Evolutionary conservation across 768 basidiomycete species (phyloP), one percentile per base, ranked within the genome.

Genomic region (Leucogyrophana mollusca): DNA sequence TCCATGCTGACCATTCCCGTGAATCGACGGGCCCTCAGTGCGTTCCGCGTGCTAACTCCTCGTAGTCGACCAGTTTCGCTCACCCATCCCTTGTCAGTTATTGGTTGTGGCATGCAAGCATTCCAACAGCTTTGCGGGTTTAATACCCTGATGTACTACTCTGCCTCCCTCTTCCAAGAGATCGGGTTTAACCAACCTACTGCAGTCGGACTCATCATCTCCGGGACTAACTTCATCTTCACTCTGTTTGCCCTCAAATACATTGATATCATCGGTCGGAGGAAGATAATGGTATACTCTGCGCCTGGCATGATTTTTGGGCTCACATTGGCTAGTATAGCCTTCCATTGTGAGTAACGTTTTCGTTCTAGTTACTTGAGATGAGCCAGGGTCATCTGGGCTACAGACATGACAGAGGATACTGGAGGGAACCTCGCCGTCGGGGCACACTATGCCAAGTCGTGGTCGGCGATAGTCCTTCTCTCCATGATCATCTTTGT

Each of bases 41-140:
- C 14, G 77, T 69, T 4, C 35, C 46, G 5, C n/a, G 34, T n/a
- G n/a, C 18, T 43, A 21, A 50, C 27, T 18, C 37, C 45, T 14
- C n/a, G 1, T 20, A 22, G 4, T 17, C 2, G 9, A 18, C 24
- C 13, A 27, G 5, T 25, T 10, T 21, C 22, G 39, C 16, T 36
- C 23, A 23, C 16, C 13, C 49, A 24, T 36, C 34, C 13, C 45
- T 30, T 18, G 40, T 10, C 46, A 88, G 85, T 87, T 52, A 73
- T 92, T 11, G 85, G 79, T 9, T 87, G 86, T 58, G 89, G 85
- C 35, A 79, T 91, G 64, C 89, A 91, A 67, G 87, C 85, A 0
- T 84, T 82, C 65, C 90, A 93, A 58, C 90, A 91, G 59, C 73
- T 91, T 0, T 90, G 82, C 50, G 90, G 90, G 2, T 90, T 90